A percentile compares a stretch with the other conserved stretches of the same genome.
phyloP scores from a whole-genome alignment of 2,329 filamentous ascomycete genomes.

The Karstenula rhodostoma region DNA sequence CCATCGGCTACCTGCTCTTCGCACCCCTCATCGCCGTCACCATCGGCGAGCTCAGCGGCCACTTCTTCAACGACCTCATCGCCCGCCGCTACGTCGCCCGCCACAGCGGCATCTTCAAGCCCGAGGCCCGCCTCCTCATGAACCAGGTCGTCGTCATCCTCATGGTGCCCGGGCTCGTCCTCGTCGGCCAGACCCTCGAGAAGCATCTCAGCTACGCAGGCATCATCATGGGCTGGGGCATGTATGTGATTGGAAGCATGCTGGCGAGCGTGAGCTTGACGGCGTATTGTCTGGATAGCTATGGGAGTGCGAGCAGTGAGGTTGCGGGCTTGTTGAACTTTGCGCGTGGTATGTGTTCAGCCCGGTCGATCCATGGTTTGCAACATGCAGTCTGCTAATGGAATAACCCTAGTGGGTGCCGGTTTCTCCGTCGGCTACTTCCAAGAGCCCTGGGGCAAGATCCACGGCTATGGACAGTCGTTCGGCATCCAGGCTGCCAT shows the following conservation, averaged over 20 bases:
- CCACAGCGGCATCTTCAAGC: conserved; percentile 39
- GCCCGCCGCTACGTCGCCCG: conserved; percentile 40
- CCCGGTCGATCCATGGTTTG: neutral
- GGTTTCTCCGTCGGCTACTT: conserved; percentile 49
- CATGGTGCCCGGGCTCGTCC: conserved; percentile 43
- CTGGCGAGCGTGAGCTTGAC: conserved; percentile 44
- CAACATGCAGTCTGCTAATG: neutral
- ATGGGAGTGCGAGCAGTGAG: conserved; percentile 43
- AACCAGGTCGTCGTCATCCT: conserved; percentile 43
- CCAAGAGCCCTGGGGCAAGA: conserved; percentile 44
- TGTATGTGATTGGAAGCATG: conserved; percentile 46
- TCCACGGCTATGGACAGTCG: conserved; percentile 38
- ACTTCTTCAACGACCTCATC: conserved; percentile 50
- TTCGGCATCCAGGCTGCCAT: conserved; percentile 49
- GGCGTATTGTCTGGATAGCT: conserved; percentile 46
- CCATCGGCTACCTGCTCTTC: conserved; percentile 43
- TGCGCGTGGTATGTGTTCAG: conserved; percentile 32
- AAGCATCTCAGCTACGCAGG: conserved; percentile 43
- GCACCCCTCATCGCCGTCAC: conserved; percentile 47
- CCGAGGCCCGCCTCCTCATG: conserved; percentile 45
- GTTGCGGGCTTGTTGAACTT: conserved; percentile 47
- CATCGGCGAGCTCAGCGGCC: conserved; percentile 44
- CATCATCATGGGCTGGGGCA: conserved; percentile 46
- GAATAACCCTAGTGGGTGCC: conserved; percentile 27
- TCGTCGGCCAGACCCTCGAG: conserved; percentile 45